Evolutionary conservation across 2,329 filamentous ascomycete genomes (phyloP), one percentile per base, ranked within the genome.

Genomic region (Cladosporium colombiae): DNA sequence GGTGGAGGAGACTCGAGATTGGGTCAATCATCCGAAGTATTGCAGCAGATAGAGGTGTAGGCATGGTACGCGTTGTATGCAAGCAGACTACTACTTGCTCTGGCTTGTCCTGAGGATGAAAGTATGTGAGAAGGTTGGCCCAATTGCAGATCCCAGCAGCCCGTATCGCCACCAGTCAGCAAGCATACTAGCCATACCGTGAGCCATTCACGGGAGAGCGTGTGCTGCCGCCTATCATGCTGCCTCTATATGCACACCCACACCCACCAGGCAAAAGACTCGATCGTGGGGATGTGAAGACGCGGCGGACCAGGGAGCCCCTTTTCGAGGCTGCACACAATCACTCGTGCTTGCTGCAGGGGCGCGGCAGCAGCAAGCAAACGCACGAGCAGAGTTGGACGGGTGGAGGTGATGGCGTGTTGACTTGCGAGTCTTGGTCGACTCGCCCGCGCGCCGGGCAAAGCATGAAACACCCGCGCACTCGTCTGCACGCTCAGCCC

Each of bases 251-350:
- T 31, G 29, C 5, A 31, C 29, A 31, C 29, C 6, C 29, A 31
- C 21, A 52, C 21, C 11, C 21, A 52, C 21, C 53, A 23, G 29
- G 31, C 53, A 37, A 37, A 57, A 57, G 53, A 25, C 21, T 52
- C 21, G n/a, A 33, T 37, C 25, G 53, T 57, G 53, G 53, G 53
- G 53, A 57, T 14, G 53, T 57, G 53, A 57, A 57, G 53, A 57
- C 53, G 31, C 53, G 53, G 53, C 18, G 53, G 53, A 27, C 49
- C 11, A 53, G 49, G 25, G 13, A 57, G 53, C 53, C 53, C 53
- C 53, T 57, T 37, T 57, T 57, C 13, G 33, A 21, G 6, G 31
- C 31, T 35, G 29, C 8, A 37, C 33, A 57, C 31, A 14, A 35
- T 21, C 53, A 37, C 16, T 21, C 29, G 27, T 27, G 49, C 49